A percentile compares a stretch with the other conserved stretches of the same genome.
Evolutionary conservation across 768 basidiomycete genomes (phyloP).

Genomic region (Candolleomyces aberdarensis): DNA sequence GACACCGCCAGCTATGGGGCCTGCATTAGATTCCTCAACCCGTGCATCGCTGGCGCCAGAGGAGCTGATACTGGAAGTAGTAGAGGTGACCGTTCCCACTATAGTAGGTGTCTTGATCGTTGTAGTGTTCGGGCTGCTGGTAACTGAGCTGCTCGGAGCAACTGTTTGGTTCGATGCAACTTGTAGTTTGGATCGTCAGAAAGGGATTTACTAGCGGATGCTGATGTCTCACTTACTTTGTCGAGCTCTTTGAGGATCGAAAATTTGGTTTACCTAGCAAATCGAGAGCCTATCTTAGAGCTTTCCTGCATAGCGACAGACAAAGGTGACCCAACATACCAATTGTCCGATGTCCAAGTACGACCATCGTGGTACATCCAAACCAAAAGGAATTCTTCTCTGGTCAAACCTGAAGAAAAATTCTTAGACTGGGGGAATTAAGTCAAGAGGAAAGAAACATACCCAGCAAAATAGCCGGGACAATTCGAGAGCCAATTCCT

Average conservation of each 20-base stretch:
- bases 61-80: background rate
- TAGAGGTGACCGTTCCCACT: background rate
- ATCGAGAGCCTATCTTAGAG: background rate
- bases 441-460: background rate
- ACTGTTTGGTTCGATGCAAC: background rate
- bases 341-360: background rate
- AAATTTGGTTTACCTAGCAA: background rate
- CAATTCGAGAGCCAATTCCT: background rate
- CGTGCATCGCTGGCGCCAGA: background rate
- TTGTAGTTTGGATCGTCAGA: background rate
- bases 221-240: background rate
- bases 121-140: background rate
- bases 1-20: background rate
- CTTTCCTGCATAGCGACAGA: background rate
- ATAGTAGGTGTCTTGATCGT: background rate
- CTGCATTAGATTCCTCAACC: background rate
- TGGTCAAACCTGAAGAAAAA: background rate
- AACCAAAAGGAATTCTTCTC: background rate
- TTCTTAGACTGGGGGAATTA: background rate
- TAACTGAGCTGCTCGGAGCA: background rate
- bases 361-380: background rate
- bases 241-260: background rate
- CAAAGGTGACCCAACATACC: background rate
- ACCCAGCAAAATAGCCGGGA: background rate
- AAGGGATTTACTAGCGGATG: background rate